Conservation (phyloP, 1,139 yeast species). For the Taphrina betulina region DNA sequence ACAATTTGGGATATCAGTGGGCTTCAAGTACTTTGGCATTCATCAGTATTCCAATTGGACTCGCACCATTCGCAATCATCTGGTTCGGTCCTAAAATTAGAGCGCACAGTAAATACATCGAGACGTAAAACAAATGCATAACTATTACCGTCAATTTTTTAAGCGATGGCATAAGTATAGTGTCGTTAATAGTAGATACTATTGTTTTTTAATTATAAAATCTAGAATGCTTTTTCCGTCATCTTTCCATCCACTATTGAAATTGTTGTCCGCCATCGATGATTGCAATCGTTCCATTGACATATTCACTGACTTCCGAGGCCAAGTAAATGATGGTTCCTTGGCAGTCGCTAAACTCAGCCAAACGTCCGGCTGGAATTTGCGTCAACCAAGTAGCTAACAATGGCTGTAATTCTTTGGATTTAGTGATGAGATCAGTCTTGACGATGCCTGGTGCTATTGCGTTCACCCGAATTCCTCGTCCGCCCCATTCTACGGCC, state of each 20-base stretch:
- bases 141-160: no score
- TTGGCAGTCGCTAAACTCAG: slow-evolving; percentile 56
- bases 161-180: no score
- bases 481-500: slow-evolving; percentile 60
- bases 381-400: slow-evolving; percentile 47
- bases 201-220: no score
- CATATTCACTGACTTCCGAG: slow-evolving; percentile 59
- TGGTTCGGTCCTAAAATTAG: slow-evolving; percentile 46
- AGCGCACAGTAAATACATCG: slow-evolving; percentile 10
- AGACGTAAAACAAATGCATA: neutral
- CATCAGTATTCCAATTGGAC: slow-evolving; percentile 57
- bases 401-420: slow-evolving; percentile 22
- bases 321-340: slow-evolving; percentile 71
- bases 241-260: neutral
- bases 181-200: no score
- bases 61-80: slow-evolving; percentile 64
- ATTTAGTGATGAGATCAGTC: slow-evolving; percentile 45
- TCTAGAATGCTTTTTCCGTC: no score
- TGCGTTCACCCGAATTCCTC: slow-evolving; percentile 56
- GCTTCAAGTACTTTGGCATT: slow-evolving; percentile 61
- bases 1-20: slow-evolving; percentile 60
- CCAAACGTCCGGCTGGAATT: slow-evolving; percentile 33
- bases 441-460: slow-evolving; percentile 61
- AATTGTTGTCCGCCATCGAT: slow-evolving; percentile 61
- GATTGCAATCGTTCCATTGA: slow-evolving; percentile 64